Base-by-base conservation (phyloP, 2,329 filamentous ascomycete genomes). In the Xylaria multiplex region DNA sequence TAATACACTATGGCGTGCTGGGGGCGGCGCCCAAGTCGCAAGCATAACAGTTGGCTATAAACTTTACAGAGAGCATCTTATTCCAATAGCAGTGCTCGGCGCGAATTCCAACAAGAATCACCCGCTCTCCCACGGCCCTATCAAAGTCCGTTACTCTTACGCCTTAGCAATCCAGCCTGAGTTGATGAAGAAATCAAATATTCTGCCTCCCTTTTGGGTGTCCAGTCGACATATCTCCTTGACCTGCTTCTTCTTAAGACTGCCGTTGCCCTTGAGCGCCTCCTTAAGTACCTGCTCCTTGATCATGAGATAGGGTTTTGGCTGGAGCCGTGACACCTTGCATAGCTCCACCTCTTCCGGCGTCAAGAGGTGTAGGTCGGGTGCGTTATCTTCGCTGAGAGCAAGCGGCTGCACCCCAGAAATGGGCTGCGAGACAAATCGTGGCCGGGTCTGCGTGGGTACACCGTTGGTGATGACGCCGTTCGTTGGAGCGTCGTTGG, bases 111-210 rank as follows among this genome's bases (percentile, higher is more conserved):
- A 30, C 22, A 19, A 2, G 11, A 32, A 40, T 37, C 37, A 40
- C 2, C 30, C 13, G 11, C 22, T 24, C 52, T 5, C 35, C 14
- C n/a, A 3, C 6, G 22, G 42, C 14, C 8, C n/a, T 11, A 11
- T 5, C 42, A 13, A 35, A 19, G 42, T 7, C 14, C 22, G 19
- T n/a, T 14, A 3, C 4, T 9, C 19, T 57, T 43, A 96, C 30
- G 90, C 91, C 82, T 96, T 96, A 37, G 90, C 91, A 67, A 98
- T 90, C 93, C 95, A 98, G 2, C 95, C 96, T 62, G 90, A 90
- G 76, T 93, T 92, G 69, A 97, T 92, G 81, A 97, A 94, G 77
- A 97, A 98, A 78, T 98, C 96, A 79, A 95, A 97, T 64, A 98
- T 88, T 70, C 93, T 86, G 19, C 91, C 90, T 0, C 92, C 91